Base-by-base conservation (phyloP, 371 early-diverging fungal species). In the Mucor velutinosus region DNA sequence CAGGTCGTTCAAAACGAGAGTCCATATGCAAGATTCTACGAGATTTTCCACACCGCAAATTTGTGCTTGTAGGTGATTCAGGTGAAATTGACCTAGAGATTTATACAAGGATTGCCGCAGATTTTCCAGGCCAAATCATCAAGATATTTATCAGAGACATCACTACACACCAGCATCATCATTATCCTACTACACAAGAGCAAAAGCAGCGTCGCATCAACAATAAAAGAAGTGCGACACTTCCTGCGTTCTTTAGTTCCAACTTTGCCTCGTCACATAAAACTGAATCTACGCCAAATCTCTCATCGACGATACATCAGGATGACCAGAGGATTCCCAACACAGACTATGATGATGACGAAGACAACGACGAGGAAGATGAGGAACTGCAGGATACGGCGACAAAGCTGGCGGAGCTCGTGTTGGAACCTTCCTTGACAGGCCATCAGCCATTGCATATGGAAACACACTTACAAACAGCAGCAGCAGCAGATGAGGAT, bases 41-140 rank as follows among this genome's bases (percentile, higher is more conserved):
- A 53, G 92, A 90, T 65, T 95, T 95, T 66, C 96, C 96, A 14
- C 63, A 85, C 11, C 87, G 95, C 19, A 86, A 86, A 67, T 97
- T 92, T 75, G 85, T 97, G 21, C 84, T 97, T 8, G 86, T 97
- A 5, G 97, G 97, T 14, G 97, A 97, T 74, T 90, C 92, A 45
- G 95, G 96, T 21, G 95, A 97, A 74, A 86, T 90, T 35, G 97
- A 97, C 71, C 75, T 95, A 57, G 95, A 95, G 69, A 89, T 92
- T 5, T 89, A 89, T 66, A 83, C 92, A 4, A 76, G 77, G 0
- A 80, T 95, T 47, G 90, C 91, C 5, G 60, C 71, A 0, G 80
- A 80, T 7, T 86, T 72, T 47, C 93, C 94, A 1, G 75, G 76
- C 7, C 91, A 85, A 39, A 81, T 97, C 23, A 62, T 90, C 41